Percentiles rank a stretch among this genome's conserved stretches.
Evolutionary conservation across 805 yeast genomes (phyloP).

Genomic region (Metschnikowia aberdeeniae): DNA sequence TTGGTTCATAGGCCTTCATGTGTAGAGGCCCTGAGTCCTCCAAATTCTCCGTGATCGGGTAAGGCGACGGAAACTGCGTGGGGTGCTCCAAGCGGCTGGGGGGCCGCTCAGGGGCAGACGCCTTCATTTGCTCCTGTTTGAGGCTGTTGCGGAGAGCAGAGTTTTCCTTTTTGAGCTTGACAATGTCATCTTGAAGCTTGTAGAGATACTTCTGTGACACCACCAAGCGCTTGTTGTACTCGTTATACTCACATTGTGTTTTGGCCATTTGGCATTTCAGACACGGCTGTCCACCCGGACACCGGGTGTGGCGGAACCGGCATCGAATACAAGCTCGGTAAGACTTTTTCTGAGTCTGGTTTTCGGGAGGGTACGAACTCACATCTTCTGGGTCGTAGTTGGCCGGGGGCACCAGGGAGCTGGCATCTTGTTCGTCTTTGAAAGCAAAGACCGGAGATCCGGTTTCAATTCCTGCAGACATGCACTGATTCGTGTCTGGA

Average conservation of each 20-base stretch:
- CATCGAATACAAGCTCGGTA: conserved; percentile 59
- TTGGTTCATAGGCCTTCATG: background rate
- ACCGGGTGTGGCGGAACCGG: conserved; percentile 66
- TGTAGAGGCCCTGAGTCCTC: conserved; percentile 5
- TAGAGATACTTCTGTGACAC: conserved; percentile 68
- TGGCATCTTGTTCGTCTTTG: background rate
- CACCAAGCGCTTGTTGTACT: conserved; percentile 67
- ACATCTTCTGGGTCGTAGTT: conserved; percentile 3
- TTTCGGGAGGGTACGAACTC: conserved; percentile 1
- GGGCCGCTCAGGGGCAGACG: background rate
- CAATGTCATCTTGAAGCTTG: conserved; percentile 63
- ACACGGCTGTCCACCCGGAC: conserved; percentile 79
- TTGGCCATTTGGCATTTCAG: conserved; percentile 53
- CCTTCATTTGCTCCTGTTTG: conserved; percentile 26
- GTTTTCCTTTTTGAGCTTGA: conserved; percentile 62
- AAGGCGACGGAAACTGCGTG: conserved; percentile 5
- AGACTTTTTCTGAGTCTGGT: conserved; percentile 26
- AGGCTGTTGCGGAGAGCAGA: conserved; percentile 47
- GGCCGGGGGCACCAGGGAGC: background rate
- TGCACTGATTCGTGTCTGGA: background rate
- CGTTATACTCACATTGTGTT: conserved; percentile 63
- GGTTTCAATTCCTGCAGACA: background rate
- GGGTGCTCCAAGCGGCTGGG: background rate
- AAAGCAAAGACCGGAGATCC: background rate
- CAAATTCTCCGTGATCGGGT: conserved; percentile 3